Conservation (phyloP, 176 grass and related monocot genomes). For the Cenchrus purpureus region DNA sequence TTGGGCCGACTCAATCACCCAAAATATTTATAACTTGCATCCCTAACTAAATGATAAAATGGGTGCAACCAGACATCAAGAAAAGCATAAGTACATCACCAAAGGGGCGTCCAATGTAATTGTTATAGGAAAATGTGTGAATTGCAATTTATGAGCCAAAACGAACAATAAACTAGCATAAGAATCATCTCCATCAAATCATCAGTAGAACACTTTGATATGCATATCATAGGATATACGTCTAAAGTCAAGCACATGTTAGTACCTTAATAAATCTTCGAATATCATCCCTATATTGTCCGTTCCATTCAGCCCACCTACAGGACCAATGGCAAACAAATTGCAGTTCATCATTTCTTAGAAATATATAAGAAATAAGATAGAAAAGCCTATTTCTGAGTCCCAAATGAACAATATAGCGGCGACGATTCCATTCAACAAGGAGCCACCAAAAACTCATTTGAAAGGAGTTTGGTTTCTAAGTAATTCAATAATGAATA, state of each 20-base stretch:
- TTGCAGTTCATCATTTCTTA: not conserved
- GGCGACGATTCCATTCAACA: constrained; percentile 19
- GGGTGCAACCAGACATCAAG: not conserved
- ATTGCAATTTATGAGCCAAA: not conserved
- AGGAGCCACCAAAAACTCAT: constrained; percentile 5
- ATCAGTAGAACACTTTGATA: constrained; percentile 13
- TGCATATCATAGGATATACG: not conserved
- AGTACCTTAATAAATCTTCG: constrained; percentile 93
- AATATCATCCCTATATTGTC: constrained; percentile 90
- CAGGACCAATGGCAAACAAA: constrained; percentile 30
- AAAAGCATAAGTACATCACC: not conserved
- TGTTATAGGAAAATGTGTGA: not conserved
- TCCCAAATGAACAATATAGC: not conserved
- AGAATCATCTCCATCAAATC: not conserved
- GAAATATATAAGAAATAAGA: constrained; percentile 17
- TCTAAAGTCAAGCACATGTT: not conserved
- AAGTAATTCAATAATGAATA: not conserved
- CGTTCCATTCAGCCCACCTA: constrained; percentile 99
- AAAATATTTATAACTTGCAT: no score
- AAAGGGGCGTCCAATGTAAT: constrained; percentile 7
- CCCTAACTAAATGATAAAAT: not conserved
- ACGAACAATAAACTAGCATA: not conserved
- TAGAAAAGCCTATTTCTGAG: not conserved
- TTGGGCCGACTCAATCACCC: no score
- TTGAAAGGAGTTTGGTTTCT: not conserved